Base-by-base conservation (phyloP, 2,329 filamentous ascomycete genomes). In the Ophidiomyces ophidiicola region DNA sequence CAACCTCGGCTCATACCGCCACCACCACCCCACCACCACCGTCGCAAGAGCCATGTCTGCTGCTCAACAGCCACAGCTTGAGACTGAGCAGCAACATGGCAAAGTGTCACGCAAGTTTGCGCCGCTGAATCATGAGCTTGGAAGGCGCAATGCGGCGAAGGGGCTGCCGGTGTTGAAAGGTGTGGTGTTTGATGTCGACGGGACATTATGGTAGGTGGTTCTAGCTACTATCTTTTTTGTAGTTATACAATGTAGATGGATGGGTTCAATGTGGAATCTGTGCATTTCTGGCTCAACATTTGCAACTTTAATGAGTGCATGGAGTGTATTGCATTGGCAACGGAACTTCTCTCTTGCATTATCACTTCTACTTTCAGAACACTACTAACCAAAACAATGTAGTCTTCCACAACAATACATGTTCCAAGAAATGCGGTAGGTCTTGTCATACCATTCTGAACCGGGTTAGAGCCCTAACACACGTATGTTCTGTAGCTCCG, bases 371-470 rank as follows among this genome's bases (percentile, higher is more conserved):
- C 7, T 26, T 7, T 7, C 24, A 26, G 24, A 7, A 10, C 29
- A 15, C 12, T 12, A 17, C 30, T 32, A 32, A 32, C 18, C n/a
- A 17, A 15, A 11, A 32, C 18, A 10, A 6, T 29, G 47, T 46
- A 93, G 86, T 57, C 67, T 87, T 42, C 88, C 88, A 0, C 88
- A 96, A 62, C 90, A 82, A 50, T 84, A 94, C 71, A 98, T 96
- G 88, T 96, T 96, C 62, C 60, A 63, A 14, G 72, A 92, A 55
- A 96, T 98, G 88, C 80, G 75, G 60, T 71, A 62, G 42, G 53
- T 44, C 23, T 24, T 20, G 11, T 37, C 8, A 19, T 4, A 2
- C 18, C 7, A 14, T 14, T 17, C 12, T 31, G 4, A 2, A 29
- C 12, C 28, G 28, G 6, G 6, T 14, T 20, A n/a, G 17, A 2